Conservation (phyloP, 176 grass and related monocot genomes). For the Tuctoria greenei region DNA sequence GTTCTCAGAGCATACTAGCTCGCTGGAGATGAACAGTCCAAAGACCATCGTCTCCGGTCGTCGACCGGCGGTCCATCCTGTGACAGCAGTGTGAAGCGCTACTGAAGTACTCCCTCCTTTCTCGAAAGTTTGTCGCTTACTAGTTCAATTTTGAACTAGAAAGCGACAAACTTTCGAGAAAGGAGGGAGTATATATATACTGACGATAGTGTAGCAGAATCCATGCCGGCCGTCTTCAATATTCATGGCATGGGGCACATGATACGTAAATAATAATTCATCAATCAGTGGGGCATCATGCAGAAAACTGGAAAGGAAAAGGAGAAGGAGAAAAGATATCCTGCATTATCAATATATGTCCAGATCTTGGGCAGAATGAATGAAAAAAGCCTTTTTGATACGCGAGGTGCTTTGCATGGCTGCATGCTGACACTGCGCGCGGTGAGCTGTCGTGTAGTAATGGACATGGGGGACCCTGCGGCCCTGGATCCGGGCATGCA, state of each 20-base stretch:
- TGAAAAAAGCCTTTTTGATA: slow-evolving; percentile 1
- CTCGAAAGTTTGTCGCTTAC: too few species aligned
- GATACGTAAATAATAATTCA: not conserved
- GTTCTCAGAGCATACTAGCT: too few species aligned
- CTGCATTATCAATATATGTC: not conserved
- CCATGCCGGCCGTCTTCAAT: too few species aligned
- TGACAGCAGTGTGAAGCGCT: too few species aligned
- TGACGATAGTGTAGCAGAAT: too few species aligned
- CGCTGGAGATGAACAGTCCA: slow-evolving; percentile 28
- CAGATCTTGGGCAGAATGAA: slow-evolving; percentile 30
- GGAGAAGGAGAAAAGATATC: not conserved
- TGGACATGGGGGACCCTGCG: not conserved
- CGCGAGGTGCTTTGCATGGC: not conserved
- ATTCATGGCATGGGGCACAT: slow-evolving; percentile 36
- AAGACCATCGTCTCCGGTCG: too few species aligned
- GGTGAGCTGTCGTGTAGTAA: slow-evolving; percentile 24
- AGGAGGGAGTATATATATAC: too few species aligned
- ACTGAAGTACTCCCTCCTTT: too few species aligned
- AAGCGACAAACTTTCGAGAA: too few species aligned
- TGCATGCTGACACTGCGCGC: not conserved
- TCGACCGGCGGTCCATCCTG: too few species aligned
- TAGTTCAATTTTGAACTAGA: too few species aligned
- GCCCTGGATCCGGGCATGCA: slow-evolving; percentile 33
- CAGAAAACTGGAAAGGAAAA: not conserved
- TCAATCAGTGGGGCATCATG: not conserved